phyloP scores from a whole-genome alignment of 345 rosid species.

The Passiflora organensis region DNA sequence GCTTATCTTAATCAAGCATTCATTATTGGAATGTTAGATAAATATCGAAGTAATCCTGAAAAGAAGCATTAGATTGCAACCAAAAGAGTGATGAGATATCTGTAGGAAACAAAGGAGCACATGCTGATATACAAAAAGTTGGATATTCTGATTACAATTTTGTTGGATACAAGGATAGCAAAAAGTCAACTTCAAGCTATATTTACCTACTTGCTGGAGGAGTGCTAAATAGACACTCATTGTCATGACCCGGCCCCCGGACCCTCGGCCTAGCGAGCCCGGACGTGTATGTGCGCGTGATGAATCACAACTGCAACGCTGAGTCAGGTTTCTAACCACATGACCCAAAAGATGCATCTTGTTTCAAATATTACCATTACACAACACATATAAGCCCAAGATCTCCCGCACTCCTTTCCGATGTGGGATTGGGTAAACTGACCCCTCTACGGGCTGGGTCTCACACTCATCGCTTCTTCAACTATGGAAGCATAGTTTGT shows the following conservation, averaged over 20 bases:
- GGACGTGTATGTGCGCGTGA: too few relatives aligned
- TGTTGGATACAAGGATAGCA: not conserved
- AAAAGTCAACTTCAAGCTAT: conserved; percentile 1
- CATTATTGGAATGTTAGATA: not conserved
- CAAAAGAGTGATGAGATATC: not conserved
- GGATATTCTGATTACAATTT: not conserved
- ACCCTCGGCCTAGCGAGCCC: too few relatives aligned
- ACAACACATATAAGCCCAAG: too few relatives aligned
- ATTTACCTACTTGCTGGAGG: not conserved
- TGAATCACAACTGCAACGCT: too few relatives aligned
- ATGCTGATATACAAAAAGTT: not conserved
- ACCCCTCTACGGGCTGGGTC: too few relatives aligned
- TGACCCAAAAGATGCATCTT: too few relatives aligned
- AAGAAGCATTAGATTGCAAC: not conserved
- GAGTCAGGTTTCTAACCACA: too few relatives aligned
- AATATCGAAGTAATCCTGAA: not conserved
- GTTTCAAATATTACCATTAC: too few relatives aligned
- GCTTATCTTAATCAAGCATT: not conserved
- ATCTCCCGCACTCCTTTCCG: too few relatives aligned
- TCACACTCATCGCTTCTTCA: not conserved
- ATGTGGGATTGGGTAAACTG: too few relatives aligned
- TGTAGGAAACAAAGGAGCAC: not conserved
- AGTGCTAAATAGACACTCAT: not conserved
- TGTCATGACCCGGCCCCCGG: too few relatives aligned
- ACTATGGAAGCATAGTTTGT: not conserved